Base-by-base conservation (phyloP, 23 red algal species). In the Cyanidium caldarium region DNA sequence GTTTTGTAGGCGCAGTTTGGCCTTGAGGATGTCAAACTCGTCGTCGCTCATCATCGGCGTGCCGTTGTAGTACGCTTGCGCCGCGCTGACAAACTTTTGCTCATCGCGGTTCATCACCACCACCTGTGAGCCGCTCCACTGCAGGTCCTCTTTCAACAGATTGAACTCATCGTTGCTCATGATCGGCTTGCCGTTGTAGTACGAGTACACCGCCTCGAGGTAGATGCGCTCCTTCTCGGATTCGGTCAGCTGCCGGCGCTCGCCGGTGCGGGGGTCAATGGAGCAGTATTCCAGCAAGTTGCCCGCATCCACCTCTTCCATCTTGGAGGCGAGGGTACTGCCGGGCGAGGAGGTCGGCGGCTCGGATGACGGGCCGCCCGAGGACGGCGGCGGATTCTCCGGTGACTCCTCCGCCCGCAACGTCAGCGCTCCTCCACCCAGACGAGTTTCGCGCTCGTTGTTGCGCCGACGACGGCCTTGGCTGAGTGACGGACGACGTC, bases 121-220 rank as follows among this genome's bases (percentile, higher is more conserved):
- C 3, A 88, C 81, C 13, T 85, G 57, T 2, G 84, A 88, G 19
- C 92, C 92, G 42, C 88, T 80, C 92, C 92, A 98, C n/a, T 80
- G 80, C 1, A 98, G 81, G 51, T 98, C 92, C 38, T 98, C 92
- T 67, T 87, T 88, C 29, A 98, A 68, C 35, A 77, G 58, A 42
- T 88, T 84, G 65, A 98, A 98, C 42, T 98, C 84, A 1, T 85
- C 77, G 46, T 98, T 82, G 30, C 67, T 83, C 3, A 98, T 33
- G 25, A 86, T 66, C 34, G 77, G 77, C 44, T 85, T 33, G 23
- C 81, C 84, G 35, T 73, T 69, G 45, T 80, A 88, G 45, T 81
- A 98, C 39, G 92, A 61, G 38, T 88, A 78, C 28, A 88, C 45
- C 35, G 92, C 83, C 34, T 84, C 80, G 17, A 98, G 37, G 73